phyloP scores from a whole-genome alignment of 257 asterid species.

The Nicotiana paniculata region DNA sequence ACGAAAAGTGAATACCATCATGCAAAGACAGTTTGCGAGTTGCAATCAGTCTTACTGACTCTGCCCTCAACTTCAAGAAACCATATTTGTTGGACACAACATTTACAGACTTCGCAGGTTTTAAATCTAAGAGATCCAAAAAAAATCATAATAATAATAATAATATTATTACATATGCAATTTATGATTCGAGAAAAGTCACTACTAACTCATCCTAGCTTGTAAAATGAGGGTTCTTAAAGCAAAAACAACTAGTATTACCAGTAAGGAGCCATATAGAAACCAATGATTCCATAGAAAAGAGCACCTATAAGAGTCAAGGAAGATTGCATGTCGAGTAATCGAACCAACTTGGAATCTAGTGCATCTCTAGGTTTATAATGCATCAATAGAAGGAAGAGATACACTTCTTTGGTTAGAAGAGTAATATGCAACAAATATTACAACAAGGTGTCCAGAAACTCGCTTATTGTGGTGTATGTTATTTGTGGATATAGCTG shows the following conservation, averaged over 20 bases:
- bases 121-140: not conserved
- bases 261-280: not conserved
- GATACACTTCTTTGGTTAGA: not conserved
- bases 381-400: not conserved
- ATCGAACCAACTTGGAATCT: not conserved
- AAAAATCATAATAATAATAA: too few species aligned
- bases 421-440: not conserved
- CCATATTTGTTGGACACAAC: not conserved
- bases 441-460: slow-evolving; percentile 45
- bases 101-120: not conserved
- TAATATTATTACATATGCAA: too few species aligned
- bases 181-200: too few species aligned
- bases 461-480: slow-evolving; percentile 68
- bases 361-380: not conserved
- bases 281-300: not conserved
- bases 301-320: not conserved
- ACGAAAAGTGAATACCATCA: too few species aligned
- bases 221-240: too few species aligned
- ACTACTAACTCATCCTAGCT: too few species aligned
- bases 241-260: too few species aligned
- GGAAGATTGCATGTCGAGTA: not conserved
- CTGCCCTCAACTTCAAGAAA: not conserved
- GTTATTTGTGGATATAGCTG: slow-evolving; percentile 57
- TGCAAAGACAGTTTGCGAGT: not conserved
- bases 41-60: not conserved